These are phyloP conservation scores for Rhodotorula glutinis DNA, from an alignment of 1,284 basidiomycete genomes.

Conservation along the genomic window DNA sequence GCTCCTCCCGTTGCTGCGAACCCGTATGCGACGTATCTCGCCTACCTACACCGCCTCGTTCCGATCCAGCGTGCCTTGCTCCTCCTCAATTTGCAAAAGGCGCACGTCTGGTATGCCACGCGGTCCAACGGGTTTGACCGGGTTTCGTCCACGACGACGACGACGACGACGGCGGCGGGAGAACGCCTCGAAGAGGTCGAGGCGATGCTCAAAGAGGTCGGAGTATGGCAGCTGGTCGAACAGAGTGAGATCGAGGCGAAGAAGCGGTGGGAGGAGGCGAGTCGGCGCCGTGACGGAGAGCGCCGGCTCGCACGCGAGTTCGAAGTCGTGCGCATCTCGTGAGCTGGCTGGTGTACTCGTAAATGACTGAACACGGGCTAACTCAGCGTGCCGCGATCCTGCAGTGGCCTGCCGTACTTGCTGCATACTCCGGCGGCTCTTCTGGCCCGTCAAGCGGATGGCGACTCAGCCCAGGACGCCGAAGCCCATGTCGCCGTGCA, in stretches of 20 bases:
- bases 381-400: fast-evolving
- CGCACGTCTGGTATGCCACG: conserved; percentile 20
- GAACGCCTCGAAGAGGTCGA: background rate
- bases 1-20: background rate
- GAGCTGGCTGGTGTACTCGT: background rate
- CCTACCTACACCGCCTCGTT: conserved; percentile 24
- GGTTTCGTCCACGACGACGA: too few relatives aligned
- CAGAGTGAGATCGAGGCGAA: background rate
- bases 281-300: background rate
- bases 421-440: conserved; percentile 14
- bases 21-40: conserved; percentile 17
- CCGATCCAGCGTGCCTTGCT: conserved; percentile 36
- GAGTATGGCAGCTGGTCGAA: conserved; percentile 26
- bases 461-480: background rate
- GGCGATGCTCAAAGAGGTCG: conserved; percentile 20
- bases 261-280: background rate
- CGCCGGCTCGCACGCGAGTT: conserved; percentile 2
- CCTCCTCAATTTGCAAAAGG: conserved; percentile 38
- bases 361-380: too few relatives aligned
- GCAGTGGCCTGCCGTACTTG: conserved; percentile 34
- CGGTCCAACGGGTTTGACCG: too few relatives aligned
- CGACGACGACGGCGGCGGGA: background rate
- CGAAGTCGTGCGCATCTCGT: conserved; percentile 31
- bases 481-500: background rate
- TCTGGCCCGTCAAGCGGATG: background rate